Evolutionary conservation across 2,329 filamentous ascomycete genomes (phyloP), one percentile per base, ranked within the genome.

Genomic region (Calonectria honghensis): DNA sequence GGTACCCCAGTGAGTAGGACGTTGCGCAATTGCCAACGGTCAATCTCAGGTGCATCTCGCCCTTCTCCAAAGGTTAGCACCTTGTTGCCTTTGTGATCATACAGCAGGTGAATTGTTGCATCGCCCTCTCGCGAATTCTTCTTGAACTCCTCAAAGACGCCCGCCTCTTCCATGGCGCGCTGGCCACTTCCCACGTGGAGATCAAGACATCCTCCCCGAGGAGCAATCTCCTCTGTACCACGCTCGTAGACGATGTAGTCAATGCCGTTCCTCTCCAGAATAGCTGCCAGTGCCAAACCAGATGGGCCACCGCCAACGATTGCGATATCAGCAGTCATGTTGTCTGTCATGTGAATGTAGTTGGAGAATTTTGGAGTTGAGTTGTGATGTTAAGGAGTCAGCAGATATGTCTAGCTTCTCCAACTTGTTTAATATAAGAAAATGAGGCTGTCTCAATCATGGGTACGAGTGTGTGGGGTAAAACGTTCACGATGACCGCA

Each of bases 221-320:
- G 54, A 7, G 54, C 20, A 27, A n/a, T 35, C 16, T 24, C 5
- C 32, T 61, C 54, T 3, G 10, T 61, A 11, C 54, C n/a, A 10
- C 54, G 54, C 20, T 61, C 54, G 35, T 61, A 61, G 20, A 61
- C 32, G 7, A 61, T 39, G 54, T 61, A 61, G 32, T 61, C 54
- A 27, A 54, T 39, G 32, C 32, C 32, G 27, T 39, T 37, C 9
- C 24, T 61, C 35, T 61, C 54, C 6, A 61, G 54, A 9, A 61
- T 37, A n/a, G 54, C 54, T 9, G 32, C 32, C 32, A 61, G 24
- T 39, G 54, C 32, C 32, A 61, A 16, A 5, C 32, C 54, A 18
- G 54, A 37, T 9, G 54, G 54, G n/a, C 54, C 54, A 61, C 54
- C 54, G 5, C 54, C 54, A 37, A 61, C 54, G n/a, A 61, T 61